Conservation (phyloP, 164 flowering plant species). For the Vitis labrusca region DNA sequence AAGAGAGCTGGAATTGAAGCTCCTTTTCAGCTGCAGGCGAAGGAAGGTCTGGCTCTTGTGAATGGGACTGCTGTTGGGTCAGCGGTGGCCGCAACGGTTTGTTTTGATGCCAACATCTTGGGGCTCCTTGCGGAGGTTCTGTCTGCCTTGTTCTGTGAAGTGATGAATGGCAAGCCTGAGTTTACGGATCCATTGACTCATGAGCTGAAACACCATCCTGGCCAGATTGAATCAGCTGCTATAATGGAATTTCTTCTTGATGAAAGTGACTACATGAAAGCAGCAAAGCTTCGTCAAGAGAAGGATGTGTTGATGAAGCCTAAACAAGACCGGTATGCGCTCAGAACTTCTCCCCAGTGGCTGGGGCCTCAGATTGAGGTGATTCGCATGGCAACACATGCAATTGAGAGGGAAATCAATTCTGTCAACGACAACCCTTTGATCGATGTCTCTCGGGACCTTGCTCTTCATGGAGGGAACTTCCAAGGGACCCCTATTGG, state of each 20-base stretch:
- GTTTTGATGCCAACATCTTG: constrained; percentile 39
- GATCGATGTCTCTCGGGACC: constrained; percentile 30
- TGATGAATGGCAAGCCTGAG: constrained; percentile 40
- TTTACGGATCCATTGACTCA: constrained; percentile 41
- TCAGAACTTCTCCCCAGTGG: constrained; percentile 47
- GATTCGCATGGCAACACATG: constrained; percentile 32
- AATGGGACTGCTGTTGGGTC: constrained; percentile 49
- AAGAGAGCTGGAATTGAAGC: constrained; percentile 28
- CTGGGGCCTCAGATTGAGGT: constrained; percentile 47
- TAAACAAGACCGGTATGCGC: constrained; percentile 41
- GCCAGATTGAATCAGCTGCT: constrained; percentile 47
- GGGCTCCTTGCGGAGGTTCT: constrained; percentile 32
- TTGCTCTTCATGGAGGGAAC: constrained; percentile 43
- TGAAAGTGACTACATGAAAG: constrained; percentile 35
- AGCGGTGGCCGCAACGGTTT: constrained; percentile 36
- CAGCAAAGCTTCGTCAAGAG: constrained; percentile 26
- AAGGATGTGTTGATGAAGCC: constrained; percentile 38
- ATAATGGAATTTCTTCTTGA: constrained; percentile 39
- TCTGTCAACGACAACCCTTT: constrained; percentile 43
- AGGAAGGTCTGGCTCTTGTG: constrained; percentile 46
- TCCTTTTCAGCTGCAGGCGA: constrained; percentile 35
- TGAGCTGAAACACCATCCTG: constrained; percentile 45
- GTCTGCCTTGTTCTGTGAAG: constrained; percentile 42
- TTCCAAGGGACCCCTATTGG: constrained; percentile 52
- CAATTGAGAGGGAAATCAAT: constrained; percentile 42